Conservation (phyloP, 2,329 filamentous ascomycete species). For the Xylariales sp. region DNA sequence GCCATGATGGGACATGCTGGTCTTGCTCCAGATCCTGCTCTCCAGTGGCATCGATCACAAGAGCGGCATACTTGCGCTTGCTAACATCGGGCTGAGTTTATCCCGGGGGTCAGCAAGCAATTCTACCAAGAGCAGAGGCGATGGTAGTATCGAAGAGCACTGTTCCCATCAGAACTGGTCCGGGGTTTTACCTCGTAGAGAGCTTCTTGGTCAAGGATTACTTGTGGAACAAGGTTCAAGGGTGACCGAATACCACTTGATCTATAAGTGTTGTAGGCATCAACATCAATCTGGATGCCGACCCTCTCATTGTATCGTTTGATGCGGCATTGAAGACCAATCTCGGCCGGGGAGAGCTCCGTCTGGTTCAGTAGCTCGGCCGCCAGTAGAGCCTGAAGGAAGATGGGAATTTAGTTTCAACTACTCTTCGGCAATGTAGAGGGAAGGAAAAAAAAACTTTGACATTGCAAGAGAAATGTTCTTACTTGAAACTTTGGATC, state of each 20-base stretch:
- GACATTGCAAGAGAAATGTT: too few species aligned
- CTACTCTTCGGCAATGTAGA: too few species aligned
- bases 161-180: too few species aligned
- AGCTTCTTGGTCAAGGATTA: slow-evolving; percentile 9
- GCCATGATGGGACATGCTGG: slow-evolving; percentile 22
- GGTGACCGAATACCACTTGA: neutral
- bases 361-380: slow-evolving; percentile 4
- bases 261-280: slow-evolving; percentile 7
- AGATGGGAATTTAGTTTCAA: neutral
- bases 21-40: neutral
- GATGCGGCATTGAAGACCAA: slow-evolving; percentile 7
- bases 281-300: slow-evolving; percentile 6
- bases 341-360: neutral
- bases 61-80: slow-evolving; percentile 5
- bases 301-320: slow-evolving; percentile 9
- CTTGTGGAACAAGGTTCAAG: slow-evolving; percentile 6
- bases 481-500: slow-evolving; percentile 9
- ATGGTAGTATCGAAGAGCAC: neutral
- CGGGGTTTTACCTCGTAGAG: slow-evolving; percentile 7
- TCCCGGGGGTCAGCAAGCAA: neutral
- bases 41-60: neutral
- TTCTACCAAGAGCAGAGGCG: too few species aligned
- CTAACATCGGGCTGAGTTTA: slow-evolving; percentile 7
- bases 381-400: slow-evolving; percentile 6
- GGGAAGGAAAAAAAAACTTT: neutral